These are phyloP conservation scores for Cladosporium phlei DNA, from an alignment of 2,329 filamentous ascomycete genomes.

Conservation along the genomic window DNA sequence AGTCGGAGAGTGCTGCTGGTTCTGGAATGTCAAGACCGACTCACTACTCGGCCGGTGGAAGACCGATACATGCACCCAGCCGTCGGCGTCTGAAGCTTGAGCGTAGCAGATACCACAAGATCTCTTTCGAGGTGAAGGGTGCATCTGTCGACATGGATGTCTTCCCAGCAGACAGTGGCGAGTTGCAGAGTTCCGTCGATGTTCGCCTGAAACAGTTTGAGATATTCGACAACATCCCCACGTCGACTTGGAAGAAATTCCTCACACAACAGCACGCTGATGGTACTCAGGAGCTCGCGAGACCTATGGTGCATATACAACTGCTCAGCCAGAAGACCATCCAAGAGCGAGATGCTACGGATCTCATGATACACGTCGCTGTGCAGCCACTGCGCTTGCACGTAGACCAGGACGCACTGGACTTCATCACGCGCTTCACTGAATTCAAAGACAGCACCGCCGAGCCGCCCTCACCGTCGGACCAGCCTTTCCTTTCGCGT, in stretches of 20 bases:
- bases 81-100: slow-evolving; percentile 61
- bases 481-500: slow-evolving; percentile 70
- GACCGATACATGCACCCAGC: slow-evolving; percentile 21
- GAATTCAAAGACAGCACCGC: slow-evolving; percentile 82
- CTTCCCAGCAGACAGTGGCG: slow-evolving; percentile 69
- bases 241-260: slow-evolving; percentile 98
- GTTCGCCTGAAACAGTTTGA: slow-evolving; percentile 77
- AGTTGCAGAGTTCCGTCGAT: slow-evolving; percentile 84
- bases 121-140: slow-evolving; percentile 86
- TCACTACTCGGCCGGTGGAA: slow-evolving; percentile 35
- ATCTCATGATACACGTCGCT: slow-evolving; percentile 67
- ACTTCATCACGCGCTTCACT: slow-evolving; percentile 96
- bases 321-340: slow-evolving; percentile 83
- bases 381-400: slow-evolving; percentile 83
- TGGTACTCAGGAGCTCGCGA: slow-evolving; percentile 69
- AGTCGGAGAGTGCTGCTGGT: slow-evolving; percentile 83
- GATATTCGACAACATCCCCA: slow-evolving; percentile 88
- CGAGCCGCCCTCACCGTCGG: slow-evolving; percentile 39
- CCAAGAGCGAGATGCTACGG: slow-evolving; percentile 76
- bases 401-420: slow-evolving; percentile 93
- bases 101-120: slow-evolving; percentile 87
- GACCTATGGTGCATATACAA: slow-evolving; percentile 86
- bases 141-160: slow-evolving; percentile 76
- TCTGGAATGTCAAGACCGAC: slow-evolving; percentile 58
- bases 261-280: slow-evolving; percentile 86